Base-by-base conservation (phyloP, 768 basidiomycete genomes). In the Leccinum uliginosum region DNA sequence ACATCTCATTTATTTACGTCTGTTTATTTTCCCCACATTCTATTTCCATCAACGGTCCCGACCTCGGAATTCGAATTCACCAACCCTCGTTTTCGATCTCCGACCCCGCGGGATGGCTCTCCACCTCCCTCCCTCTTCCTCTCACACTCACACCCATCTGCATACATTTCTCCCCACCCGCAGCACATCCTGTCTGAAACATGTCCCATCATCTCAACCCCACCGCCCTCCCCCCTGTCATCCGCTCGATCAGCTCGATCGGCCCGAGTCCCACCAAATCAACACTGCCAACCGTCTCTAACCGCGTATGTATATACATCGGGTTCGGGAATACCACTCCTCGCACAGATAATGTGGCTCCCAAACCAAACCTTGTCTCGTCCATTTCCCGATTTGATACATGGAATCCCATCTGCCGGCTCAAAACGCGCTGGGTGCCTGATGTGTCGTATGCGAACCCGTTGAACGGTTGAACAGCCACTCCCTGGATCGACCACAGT, bases 1-100 rank as follows among this genome's bases (percentile, higher is more conserved):
- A 2, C 10, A 26, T 17, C 38, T 45, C 24, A 23, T 44, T 11
- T 67, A 34, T 60, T 65, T 65, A 29, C 32, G 0, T 5, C 19
- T 61, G 21, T 59, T 60, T 60, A 55, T 65, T 57, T 59, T 57
- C 65, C 65, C 65, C 65, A 64, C 65, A 67, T 45, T 58, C 53
- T 60, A 63, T 65, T 51, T 54, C 53, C 19, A 46, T 19, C 6
- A 23, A 49, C 63, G 63, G 63, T 5, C 54, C 63, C 63, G 63
- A 46, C 50, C 55, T 47, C 58, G 40, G 48, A 53, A 48, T 32
- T 56, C 50, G 47, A 64, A 52, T 57, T 46, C 55, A 17, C 44
- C 44, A 50, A 62, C 49, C 35, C 56, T 56, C 38, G 23, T 45
- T 45, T 38, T 45, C 44, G 14, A 2, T 45, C 23, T 14, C 21